Evolutionary conservation across 208 protist genomes (phyloP).

Genomic region (Wallacemonas rigidus): DNA sequence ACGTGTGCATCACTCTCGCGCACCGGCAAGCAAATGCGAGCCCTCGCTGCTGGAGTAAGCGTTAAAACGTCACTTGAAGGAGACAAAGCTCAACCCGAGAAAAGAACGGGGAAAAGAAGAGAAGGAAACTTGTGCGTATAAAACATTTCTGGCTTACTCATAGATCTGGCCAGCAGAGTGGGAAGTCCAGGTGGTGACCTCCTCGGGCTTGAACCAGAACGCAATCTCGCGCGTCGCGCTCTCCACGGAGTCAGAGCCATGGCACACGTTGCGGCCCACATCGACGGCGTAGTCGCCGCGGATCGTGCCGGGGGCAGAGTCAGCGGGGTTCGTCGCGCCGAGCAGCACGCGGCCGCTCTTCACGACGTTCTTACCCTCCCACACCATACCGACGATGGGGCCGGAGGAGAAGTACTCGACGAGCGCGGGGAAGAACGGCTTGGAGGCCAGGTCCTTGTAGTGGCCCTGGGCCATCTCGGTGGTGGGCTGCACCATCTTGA

Average conservation of each 20-base stretch:
- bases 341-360: conserved; percentile 93
- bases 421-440: conserved; percentile 95
- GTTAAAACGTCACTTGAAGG: neutral
- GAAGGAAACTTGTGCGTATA: neutral
- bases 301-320: conserved; percentile 95
- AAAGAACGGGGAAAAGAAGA: conserved; percentile 3
- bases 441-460: conserved; percentile 89
- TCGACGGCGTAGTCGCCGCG: conserved; percentile 96
- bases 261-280: conserved; percentile 96
- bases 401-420: conserved; percentile 96
- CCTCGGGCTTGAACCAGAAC: conserved; percentile 96
- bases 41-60: neutral
- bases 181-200: conserved; percentile 85
- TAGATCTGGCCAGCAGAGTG: conserved; percentile 85
- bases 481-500: conserved; percentile 92
- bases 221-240: conserved; percentile 95
- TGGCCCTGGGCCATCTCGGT: conserved; percentile 85
- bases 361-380: conserved; percentile 96
- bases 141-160: conserved; percentile 39
- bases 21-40: neutral
- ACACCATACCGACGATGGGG: conserved; percentile 98
- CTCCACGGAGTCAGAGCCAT: conserved; percentile 96
- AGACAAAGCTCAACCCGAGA: neutral
- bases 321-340: conserved; percentile 95
- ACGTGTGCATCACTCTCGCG: neutral